A percentile compares a stretch with the other conserved stretches of the same genome.
These are phyloP conservation scores for Microthyrium microscopicum DNA, from an alignment of 2,329 filamentous ascomycete species.

Conservation along the genomic window DNA sequence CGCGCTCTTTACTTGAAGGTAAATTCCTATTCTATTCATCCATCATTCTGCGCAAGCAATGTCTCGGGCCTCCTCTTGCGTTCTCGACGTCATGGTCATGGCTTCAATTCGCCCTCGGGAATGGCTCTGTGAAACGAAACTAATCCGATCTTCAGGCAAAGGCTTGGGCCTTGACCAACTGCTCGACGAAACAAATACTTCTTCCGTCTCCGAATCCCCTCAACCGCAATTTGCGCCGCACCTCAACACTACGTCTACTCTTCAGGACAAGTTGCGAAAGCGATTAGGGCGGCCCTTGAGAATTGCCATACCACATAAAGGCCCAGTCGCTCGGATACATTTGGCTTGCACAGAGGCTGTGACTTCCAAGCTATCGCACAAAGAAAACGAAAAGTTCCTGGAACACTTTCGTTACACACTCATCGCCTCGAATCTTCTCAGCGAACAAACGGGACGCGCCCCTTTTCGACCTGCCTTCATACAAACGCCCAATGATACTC, in stretches of 20 bases:
- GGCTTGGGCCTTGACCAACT: not conserved
- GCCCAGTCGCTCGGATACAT: constrained; percentile 22
- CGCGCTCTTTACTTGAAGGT: constrained; percentile 85
- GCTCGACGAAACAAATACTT: not conserved
- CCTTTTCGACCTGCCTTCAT: too few species aligned
- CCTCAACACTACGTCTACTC: constrained; percentile 29
- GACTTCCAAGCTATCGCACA: constrained; percentile 54
- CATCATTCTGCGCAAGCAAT: constrained; percentile 8
- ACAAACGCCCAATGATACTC: not conserved
- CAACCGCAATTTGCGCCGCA: constrained; percentile 31
- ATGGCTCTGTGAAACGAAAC: not conserved
- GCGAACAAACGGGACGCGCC: constrained; percentile 38
- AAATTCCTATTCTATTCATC: constrained; percentile 12
- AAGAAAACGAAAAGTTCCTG: constrained; percentile 70
- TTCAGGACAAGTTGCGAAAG: constrained; percentile 31
- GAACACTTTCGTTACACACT: constrained; percentile 90
- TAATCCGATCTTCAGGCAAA: constrained; percentile 1
- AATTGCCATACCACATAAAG: constrained; percentile 19
- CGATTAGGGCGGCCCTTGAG: constrained; percentile 30
- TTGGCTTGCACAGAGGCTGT: constrained; percentile 36
- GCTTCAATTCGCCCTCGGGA: not conserved
- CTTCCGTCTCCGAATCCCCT: not conserved
- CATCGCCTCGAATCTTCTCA: constrained; percentile 77
- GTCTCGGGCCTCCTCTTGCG: constrained; percentile 16
- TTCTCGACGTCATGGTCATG: not conserved